Evolutionary conservation across 805 yeast genomes (phyloP), one percentile per base, ranked within the genome.

Genomic region (Sugiyamaella qingdaonensis): DNA sequence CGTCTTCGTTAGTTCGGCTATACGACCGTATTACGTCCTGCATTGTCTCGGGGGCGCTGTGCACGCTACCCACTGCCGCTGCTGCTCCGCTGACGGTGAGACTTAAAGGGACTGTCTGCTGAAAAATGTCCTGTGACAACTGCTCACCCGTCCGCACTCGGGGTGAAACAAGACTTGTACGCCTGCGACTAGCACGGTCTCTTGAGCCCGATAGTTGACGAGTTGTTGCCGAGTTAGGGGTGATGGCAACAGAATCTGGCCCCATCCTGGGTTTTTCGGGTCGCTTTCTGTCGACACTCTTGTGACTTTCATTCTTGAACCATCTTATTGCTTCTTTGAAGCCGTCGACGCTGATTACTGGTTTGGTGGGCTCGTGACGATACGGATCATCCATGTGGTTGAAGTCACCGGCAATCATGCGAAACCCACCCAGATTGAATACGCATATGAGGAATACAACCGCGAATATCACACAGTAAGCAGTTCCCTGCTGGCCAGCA

Each of bases 391-490:
- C 34, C 4, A 35, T 21, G 14, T 51, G 44, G 16, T 77, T 73
- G 63, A 89, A 86, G 65, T 90, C 97, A 65, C 80, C 72, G 41
- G 82, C 85, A 13, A 89, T 74, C 49, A 90, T 68, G 56, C 82
- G 75, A 68, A 84, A 85, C 50, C 86, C 78, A 1, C 97, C 96
- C 44, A 85, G 69, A 61, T 87, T 85, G 77, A 88, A 88, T 69
- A 86, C 81, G 61, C 78, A 68, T 45, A 87, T 74, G 36, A 82
- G 75, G 66, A 85, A 88, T 1, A 85, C 75, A 2, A 88, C 85
- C 44, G 85, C 73, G 61, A 85, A 86, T 33, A 90, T 84, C 62
- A 90, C 85, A 18, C 87, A 85, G 68, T 86, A 88, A 0, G 97
- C 94, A 24, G 86, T 85, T 24, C 97, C 97, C 60, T 78, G 78